phyloP scores from a whole-genome alignment of 495 filamentous ascomycete genomes.

The Penicillium ucsense region DNA sequence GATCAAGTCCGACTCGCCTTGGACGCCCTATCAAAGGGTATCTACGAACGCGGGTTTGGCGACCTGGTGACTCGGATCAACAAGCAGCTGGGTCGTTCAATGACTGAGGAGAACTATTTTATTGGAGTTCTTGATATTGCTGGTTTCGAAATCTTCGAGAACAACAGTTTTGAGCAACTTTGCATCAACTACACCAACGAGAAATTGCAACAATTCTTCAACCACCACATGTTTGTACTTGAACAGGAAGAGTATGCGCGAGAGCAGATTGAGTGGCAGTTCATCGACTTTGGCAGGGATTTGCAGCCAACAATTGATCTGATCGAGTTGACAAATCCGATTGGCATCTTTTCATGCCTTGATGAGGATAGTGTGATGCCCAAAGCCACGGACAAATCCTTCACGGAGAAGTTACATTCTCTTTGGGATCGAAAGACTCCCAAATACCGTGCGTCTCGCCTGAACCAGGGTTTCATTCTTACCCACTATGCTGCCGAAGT shows the following conservation, averaged over 20 bases:
- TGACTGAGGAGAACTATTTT: slow-evolving; percentile 84
- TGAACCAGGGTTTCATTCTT: slow-evolving; percentile 90
- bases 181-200: slow-evolving; percentile 99
- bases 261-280: slow-evolving; percentile 99
- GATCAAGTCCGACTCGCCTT: slow-evolving; percentile 88
- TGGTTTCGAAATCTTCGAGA: slow-evolving; percentile 97
- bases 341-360: slow-evolving; percentile 96
- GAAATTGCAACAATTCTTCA: slow-evolving; percentile 99
- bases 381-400: slow-evolving; percentile 92
- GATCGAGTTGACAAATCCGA: slow-evolving; percentile 91
- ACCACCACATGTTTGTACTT: slow-evolving; percentile 99
- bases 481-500: slow-evolving; percentile 98
- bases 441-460: slow-evolving; percentile 82
- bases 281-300: slow-evolving; percentile 97
- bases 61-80: slow-evolving; percentile 91
- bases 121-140: slow-evolving; percentile 99
- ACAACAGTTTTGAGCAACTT: slow-evolving; percentile 97
- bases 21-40: slow-evolving; percentile 90
- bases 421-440: slow-evolving; percentile 93
- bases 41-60: slow-evolving; percentile 93
- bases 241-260: slow-evolving; percentile 98
- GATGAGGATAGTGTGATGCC: slow-evolving; percentile 99
- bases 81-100: slow-evolving; percentile 71
- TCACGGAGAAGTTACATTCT: slow-evolving; percentile 93
- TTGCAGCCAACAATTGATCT: slow-evolving; percentile 97